A percentile compares a stretch with the other conserved stretches of the same genome.
phyloP scores from a whole-genome alignment of 2,329 filamentous ascomycete genomes.

The Akanthomyces muscarius region DNA sequence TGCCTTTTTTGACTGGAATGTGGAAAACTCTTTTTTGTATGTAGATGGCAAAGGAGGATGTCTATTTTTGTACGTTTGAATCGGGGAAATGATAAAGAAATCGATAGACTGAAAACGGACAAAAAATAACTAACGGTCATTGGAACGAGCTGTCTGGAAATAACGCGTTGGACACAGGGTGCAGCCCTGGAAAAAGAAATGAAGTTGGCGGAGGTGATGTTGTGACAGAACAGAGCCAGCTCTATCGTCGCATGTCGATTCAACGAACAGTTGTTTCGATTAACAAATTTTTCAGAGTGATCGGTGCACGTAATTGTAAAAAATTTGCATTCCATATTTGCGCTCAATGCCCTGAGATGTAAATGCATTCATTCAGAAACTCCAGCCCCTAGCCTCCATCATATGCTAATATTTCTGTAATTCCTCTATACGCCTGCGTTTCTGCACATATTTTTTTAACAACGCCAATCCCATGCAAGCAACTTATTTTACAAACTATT shows the following conservation, averaged over 20 bases:
- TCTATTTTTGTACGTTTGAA: background rate
- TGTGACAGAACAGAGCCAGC: background rate
- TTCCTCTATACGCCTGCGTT: background rate
- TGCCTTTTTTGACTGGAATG: slow-evolving; percentile 4
- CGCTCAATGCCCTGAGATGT: background rate
- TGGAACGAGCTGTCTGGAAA: background rate
- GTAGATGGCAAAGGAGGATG: background rate
- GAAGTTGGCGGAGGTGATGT: too few species aligned
- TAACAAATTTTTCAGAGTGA: too few species aligned
- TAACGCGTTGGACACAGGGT: background rate
- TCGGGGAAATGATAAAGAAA: background rate
- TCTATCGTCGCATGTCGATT: background rate
- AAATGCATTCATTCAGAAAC: background rate
- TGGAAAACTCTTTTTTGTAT: background rate
- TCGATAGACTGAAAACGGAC: background rate
- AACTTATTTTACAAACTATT: slow-evolving; percentile 19
- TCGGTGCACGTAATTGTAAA: too few species aligned
- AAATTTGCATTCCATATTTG: background rate
- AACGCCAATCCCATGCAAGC: background rate
- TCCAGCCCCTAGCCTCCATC: background rate
- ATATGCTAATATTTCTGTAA: background rate
- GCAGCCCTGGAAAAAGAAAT: background rate
- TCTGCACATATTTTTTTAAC: background rate
- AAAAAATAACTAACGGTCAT: background rate
- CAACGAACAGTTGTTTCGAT: background rate